Percentiles rank a stretch among this genome's conserved stretches.
Conservation (phyloP, 2,329 filamentous ascomycete genomes). For the Fusarium circinatum region DNA sequence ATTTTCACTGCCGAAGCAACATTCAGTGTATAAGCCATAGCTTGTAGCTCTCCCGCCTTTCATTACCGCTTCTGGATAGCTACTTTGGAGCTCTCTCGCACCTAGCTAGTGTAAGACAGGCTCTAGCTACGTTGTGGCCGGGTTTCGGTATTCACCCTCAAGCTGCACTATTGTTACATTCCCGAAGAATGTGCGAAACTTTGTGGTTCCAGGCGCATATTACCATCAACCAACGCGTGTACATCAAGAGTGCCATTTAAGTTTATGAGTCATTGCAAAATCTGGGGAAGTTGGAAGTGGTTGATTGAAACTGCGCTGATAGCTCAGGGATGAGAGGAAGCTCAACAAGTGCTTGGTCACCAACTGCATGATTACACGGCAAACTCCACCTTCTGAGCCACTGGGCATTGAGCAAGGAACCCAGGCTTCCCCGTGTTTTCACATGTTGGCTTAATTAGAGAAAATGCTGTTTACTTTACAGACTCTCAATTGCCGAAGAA, state of each 20-base stretch:
- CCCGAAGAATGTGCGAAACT: neutral
- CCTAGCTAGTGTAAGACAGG: neutral
- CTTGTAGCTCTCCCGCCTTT: neutral
- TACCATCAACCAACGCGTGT: too few species aligned
- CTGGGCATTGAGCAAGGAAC: neutral
- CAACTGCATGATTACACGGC: neutral
- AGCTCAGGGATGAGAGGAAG: neutral
- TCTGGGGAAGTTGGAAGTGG: neutral
- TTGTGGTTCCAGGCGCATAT: too few species aligned
- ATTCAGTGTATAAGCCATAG: neutral
- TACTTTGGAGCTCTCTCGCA: neutral
- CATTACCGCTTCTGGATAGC: neutral
- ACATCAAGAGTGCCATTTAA: fast-evolving
- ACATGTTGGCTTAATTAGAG: neutral
- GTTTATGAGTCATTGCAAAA: neutral
- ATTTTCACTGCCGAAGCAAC: neutral
- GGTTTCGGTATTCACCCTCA: neutral
- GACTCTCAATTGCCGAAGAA: neutral
- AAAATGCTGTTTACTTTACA: neutral
- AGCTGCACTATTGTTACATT: neutral
- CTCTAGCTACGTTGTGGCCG: neutral
- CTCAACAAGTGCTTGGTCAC: neutral
- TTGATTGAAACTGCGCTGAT: neutral
- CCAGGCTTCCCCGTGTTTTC: neutral
- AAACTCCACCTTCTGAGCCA: neutral